phyloP scores from a whole-genome alignment of 2,329 filamentous ascomycete species.

The Trichoderma atrobrunneum region DNA sequence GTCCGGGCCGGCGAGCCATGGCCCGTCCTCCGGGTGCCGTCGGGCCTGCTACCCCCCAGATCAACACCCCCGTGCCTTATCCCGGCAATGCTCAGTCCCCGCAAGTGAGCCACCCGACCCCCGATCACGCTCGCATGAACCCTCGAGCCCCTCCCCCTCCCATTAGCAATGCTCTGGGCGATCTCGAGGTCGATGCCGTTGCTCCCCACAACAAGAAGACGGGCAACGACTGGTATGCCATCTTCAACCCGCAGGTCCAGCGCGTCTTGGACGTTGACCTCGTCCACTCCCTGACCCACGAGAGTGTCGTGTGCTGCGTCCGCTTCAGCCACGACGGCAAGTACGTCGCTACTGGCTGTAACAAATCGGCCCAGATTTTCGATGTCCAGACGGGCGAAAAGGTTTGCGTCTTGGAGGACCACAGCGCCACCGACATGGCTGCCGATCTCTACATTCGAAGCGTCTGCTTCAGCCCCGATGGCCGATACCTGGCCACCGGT shows the following conservation, averaged over 20 bases:
- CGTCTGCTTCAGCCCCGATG: slow-evolving; percentile 97
- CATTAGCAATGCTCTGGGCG: slow-evolving; percentile 67
- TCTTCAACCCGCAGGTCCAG: slow-evolving; percentile 91
- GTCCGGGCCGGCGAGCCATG: slow-evolving; percentile 69
- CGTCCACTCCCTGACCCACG: slow-evolving; percentile 86
- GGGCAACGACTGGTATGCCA: slow-evolving; percentile 88
- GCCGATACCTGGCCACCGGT: slow-evolving; percentile 88
- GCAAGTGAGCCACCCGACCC: slow-evolving; percentile 80
- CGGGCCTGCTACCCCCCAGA: slow-evolving; percentile 84
- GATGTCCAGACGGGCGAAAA: slow-evolving; percentile 85
- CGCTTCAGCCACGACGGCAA: slow-evolving; percentile 95
- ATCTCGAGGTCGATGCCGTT: slow-evolving; percentile 82
- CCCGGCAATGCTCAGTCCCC: slow-evolving; percentile 79
- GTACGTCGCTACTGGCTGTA: slow-evolving; percentile 94
- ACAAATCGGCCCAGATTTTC: slow-evolving; percentile 98
- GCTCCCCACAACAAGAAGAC: slow-evolving; percentile 86
- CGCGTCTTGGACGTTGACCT: slow-evolving; percentile 90
- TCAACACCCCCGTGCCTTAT: slow-evolving; percentile 84
- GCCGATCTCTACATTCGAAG: slow-evolving; percentile 96
- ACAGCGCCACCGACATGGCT: slow-evolving; percentile 72
- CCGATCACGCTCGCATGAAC: slow-evolving; percentile 58
- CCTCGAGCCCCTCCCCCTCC: slow-evolving; percentile 49
- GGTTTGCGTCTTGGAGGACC: slow-evolving; percentile 86
- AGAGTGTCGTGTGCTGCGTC: slow-evolving; percentile 97
- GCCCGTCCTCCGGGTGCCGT: slow-evolving; percentile 60